Evolutionary conservation across 208 protist species (phyloP).

Genomic region (Crithidia expoeki): DNA sequence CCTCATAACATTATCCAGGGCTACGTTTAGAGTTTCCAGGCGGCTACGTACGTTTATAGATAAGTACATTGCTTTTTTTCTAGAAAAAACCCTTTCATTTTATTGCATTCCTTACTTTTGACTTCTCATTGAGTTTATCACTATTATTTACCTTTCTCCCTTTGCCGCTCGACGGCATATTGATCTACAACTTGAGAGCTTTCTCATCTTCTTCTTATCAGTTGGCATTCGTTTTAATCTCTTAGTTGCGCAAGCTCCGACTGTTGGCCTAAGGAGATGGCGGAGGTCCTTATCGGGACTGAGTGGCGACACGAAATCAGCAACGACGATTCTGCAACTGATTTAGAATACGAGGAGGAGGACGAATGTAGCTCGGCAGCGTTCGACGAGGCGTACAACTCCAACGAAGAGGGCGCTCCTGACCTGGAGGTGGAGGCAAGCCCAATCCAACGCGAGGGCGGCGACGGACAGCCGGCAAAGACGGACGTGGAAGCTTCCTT

Average conservation of each 20-base stretch:
- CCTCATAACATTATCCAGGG: background rate
- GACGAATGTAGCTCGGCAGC: background rate
- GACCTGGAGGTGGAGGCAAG: constrained; percentile 37
- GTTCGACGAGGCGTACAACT: constrained; percentile 10
- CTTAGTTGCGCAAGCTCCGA: too few relatives aligned
- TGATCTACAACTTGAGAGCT: too few relatives aligned
- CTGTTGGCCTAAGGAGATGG: background rate
- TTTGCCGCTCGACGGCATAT: too few relatives aligned
- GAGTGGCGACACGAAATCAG: background rate
- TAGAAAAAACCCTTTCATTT: too few relatives aligned
- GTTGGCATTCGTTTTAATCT: background rate
- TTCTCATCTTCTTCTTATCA: background rate
- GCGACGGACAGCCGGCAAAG: background rate
- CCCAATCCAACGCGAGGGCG: constrained; percentile 15
- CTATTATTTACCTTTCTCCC: too few relatives aligned
- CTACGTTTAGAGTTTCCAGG: background rate
- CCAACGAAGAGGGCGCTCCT: constrained; percentile 8
- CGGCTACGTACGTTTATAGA: background rate
- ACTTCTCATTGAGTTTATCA: too few relatives aligned
- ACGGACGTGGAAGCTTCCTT: constrained; percentile 18
- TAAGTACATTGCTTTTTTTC: background rate
- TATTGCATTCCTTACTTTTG: too few relatives aligned
- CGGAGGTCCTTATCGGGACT: background rate
- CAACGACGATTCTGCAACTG: background rate
- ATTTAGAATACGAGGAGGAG: background rate